These are phyloP conservation scores for Mycena sanguinolenta DNA, from an alignment of 768 basidiomycete genomes.

Conservation along the genomic window DNA sequence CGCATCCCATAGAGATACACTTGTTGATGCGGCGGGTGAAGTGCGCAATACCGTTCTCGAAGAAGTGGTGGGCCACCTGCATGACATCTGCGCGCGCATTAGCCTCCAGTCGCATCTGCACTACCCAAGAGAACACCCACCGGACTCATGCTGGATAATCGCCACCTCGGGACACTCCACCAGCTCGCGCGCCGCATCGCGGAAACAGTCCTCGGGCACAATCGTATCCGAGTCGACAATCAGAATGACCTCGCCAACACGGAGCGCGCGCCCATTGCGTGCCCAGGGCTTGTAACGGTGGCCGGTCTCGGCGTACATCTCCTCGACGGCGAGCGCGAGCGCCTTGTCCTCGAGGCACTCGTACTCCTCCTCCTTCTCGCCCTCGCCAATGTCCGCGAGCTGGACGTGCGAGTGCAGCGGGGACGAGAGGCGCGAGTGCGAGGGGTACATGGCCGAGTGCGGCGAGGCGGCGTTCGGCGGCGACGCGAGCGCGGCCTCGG, in stretches of 20 bases:
- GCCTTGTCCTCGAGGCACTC: constrained; percentile 75
- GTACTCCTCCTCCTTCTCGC: constrained; percentile 21
- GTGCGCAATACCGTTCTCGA: constrained; percentile 90
- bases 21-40: constrained; percentile 92
- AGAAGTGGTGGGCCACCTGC: constrained; percentile 91
- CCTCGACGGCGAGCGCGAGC: constrained; percentile 80
- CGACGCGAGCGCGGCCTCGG: constrained; percentile 33
- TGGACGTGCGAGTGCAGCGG: no score
- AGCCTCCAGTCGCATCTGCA: no score
- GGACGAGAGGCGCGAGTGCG: no score
- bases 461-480: no score
- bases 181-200: constrained; percentile 90
- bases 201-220: constrained; percentile 90
- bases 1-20: constrained; percentile 82
- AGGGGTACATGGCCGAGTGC: not conserved
- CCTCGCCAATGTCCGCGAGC: no score
- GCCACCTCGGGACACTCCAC: constrained; percentile 85
- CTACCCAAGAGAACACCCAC: constrained; percentile 48
- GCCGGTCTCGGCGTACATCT: constrained; percentile 72
- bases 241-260: constrained; percentile 85
- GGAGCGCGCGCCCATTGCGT: constrained; percentile 77
- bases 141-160: constrained; percentile 92
- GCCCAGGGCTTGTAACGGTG: constrained; percentile 80
- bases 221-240: constrained; percentile 87
- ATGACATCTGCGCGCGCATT: constrained; percentile 72